Evolutionary conservation across 192 early-diverging fungal species (phyloP), one percentile per base, ranked within the genome.

Genomic region (Dimargaris cristalligena): DNA sequence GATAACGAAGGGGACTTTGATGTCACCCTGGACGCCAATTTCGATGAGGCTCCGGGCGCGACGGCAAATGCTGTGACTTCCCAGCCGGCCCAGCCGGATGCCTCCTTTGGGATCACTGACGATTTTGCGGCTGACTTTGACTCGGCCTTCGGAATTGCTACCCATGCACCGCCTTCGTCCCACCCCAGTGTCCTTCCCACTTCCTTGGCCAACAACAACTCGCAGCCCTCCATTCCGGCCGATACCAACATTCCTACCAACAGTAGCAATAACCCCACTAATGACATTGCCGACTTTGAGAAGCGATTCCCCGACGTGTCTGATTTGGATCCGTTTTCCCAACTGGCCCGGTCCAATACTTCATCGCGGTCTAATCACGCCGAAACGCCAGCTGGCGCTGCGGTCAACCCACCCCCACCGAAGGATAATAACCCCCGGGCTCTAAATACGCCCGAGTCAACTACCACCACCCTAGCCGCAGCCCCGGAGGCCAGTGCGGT

Each of bases 251-350:
- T 22, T 4, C 45, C 18, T 22, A 10, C 45, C 3, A 46, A 22
- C 23, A n/a, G n/a, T n/a, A n/a, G n/a, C n/a, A 14, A 14, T 41
- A 41, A 6, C 38, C 38, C 68, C 58, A 62, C 66, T 34, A 57
- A 65, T 34, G 74, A 76, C 28, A 60, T 76, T 29, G 63, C 65
- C 60, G 56, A 60, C 26, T 73, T 76, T 64, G 63, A 72, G 32
- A 33, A 28, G 26, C 67, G 70, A 41, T 76, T 76, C 35, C 74
- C 74, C 1, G 69, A 76, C 34, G 64, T 76, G 20, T 44, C 34
- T 25, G 56, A 63, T 38, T 64, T 76, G 28, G 60, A 60, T 9
- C 55, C 55, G 20, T 57, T 57, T 35, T 34, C 55, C 32, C 55
- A 34, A 16, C 18, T 34, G 31, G 33, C 33, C 34, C 55, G 55